Conservation (phyloP, 257 asterid genomes). For the Solanum paucissectum region DNA sequence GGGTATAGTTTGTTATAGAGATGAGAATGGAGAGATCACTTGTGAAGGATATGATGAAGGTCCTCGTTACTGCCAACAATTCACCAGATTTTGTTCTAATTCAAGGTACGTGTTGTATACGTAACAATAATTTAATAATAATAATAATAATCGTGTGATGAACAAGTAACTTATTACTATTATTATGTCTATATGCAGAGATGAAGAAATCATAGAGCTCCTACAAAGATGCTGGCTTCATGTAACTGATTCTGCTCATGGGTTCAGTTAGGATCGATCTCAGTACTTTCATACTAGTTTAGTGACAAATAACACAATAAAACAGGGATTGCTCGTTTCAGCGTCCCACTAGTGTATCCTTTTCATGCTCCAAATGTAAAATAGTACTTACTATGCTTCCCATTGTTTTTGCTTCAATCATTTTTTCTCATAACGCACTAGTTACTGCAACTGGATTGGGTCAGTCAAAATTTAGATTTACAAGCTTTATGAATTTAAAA, state of each 20-base stretch:
- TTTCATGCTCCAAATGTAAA: neutral
- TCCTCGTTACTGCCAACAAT: conserved; percentile 7
- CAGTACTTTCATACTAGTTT: neutral
- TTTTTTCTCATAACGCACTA: neutral
- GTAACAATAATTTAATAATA: neutral
- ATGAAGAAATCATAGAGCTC: neutral
- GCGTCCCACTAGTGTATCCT: neutral
- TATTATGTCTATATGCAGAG: neutral
- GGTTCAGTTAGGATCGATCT: neutral
- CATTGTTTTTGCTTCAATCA: neutral
- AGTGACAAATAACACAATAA: neutral
- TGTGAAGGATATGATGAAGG: conserved; percentile 30
- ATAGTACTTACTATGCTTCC: neutral
- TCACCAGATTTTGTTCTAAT: neutral
- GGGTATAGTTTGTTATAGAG: conserved; percentile 20
- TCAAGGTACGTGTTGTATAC: conserved; percentile 11
- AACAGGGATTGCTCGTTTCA: neutral
- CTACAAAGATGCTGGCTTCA: neutral
- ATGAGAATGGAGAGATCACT: conserved; percentile 17
- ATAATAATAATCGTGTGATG: neutral
- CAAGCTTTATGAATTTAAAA: neutral
- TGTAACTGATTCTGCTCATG: neutral
- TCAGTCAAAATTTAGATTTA: neutral
- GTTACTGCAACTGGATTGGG: neutral
- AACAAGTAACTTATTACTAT: neutral